Evolutionary conservation across 2,329 filamentous ascomycete species (phyloP), one percentile per base, ranked within the genome.

Genomic region (Colletotrichum salicis): DNA sequence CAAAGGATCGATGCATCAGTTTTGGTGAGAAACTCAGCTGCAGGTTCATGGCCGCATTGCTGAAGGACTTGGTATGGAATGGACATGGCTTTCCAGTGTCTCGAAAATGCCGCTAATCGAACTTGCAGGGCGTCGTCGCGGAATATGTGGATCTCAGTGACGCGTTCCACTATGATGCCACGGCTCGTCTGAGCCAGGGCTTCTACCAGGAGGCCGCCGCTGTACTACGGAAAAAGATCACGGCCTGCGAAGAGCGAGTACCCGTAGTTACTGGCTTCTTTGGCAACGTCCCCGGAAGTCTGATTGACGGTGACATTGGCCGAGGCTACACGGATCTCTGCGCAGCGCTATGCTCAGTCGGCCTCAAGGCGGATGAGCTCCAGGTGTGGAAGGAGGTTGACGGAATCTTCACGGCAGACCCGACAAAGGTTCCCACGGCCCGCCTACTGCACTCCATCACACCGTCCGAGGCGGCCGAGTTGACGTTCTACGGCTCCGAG

Each of bases 361-460:
- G 95, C 4, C 85, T 97, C n/a, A 87, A 90, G 76, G 96, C 96
- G 1, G 86, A 92, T 65, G 96, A 99, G 82, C 88, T 99, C 64
- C 96, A 99, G 82, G 93, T 99, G 74, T 98, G 96, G 96, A 99
- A 99, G 85, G 96, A 99, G 81, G 96, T 99, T 7, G 96, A 99
- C 81, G 95, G 95, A 71, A 97, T 98, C 79, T 96, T 97, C 82
- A 92, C 89, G 2, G 87, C 88, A 6, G 96, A 98, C 79, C 95
- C 95, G 3, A 90, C 93, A 77, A 97, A 97, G 83, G 94, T 97
- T 35, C 95, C 96, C 3, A 98, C 96, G 1, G 97, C 96, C n/a
- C 89, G 93, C 58, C 87, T 99, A n/a, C 88, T 99, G 56, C 85
- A 92, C 12, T 92, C 92, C 65, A 97, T 99, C 80, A 98, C 96